Conservation (phyloP, 495 filamentous ascomycete genomes). For the Zalerion maritima region DNA sequence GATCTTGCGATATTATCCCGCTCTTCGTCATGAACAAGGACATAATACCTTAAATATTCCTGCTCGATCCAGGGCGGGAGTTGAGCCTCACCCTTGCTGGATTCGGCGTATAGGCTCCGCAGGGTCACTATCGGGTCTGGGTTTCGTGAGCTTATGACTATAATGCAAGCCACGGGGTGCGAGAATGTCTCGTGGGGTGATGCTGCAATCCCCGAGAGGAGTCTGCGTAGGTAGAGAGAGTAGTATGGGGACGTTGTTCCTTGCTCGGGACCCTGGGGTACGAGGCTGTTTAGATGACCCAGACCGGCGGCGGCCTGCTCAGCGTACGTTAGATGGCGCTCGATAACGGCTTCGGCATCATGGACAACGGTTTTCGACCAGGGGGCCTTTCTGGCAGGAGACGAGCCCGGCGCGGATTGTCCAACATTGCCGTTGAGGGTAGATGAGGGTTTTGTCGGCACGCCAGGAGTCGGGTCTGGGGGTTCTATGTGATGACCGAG, state of each 20-base stretch:
- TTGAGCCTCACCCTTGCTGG: constrained; percentile 48
- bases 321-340: constrained; percentile 35
- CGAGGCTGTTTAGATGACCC: constrained; percentile 21
- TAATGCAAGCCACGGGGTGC: constrained; percentile 90
- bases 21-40: constrained; percentile 95
- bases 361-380: constrained; percentile 9
- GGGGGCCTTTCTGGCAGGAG: constrained; percentile 7
- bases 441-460: constrained; percentile 17
- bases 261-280: constrained; percentile 18
- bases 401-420: constrained; percentile 9
- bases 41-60: constrained; percentile 88
- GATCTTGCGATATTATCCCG: constrained; percentile 79
- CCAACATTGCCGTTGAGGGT: constrained; percentile 13
- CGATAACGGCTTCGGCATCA: constrained; percentile 36
- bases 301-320: constrained; percentile 31
- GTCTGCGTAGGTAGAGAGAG: constrained; percentile 62
- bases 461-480: constrained; percentile 22
- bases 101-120: constrained; percentile 63
- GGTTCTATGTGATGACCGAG: constrained; percentile 45
- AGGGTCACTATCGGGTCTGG: constrained; percentile 68
- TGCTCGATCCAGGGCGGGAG: constrained; percentile 71
- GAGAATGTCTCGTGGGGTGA: constrained; percentile 82
- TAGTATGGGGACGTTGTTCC: constrained; percentile 50
- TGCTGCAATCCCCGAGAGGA: constrained; percentile 63
- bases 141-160: constrained; percentile 84